Evolutionary conservation across 345 rosid genomes (phyloP).

Genomic region (Noccaea caerulescens): DNA sequence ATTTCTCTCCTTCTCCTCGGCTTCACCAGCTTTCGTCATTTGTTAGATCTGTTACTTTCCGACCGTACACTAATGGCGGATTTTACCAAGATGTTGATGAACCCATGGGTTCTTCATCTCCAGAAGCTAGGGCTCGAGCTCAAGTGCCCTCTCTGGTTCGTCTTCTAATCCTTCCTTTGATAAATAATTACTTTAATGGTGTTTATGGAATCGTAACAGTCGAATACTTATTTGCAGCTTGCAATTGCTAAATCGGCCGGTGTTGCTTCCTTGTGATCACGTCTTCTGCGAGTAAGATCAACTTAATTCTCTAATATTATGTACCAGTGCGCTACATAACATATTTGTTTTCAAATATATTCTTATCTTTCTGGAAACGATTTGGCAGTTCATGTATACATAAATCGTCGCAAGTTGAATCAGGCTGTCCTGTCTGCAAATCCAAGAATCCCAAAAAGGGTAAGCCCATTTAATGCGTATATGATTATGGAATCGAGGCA

Average conservation of each 20-base stretch:
- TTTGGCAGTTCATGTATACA: conserved; percentile 63
- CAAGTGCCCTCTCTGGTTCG: conserved; percentile 89
- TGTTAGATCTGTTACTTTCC: conserved; percentile 28
- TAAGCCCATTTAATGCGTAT: conserved; percentile 5
- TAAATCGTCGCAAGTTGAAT: conserved; percentile 40
- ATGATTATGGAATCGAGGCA: not conserved
- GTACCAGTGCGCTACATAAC: not conserved
- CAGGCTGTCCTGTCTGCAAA: conserved; percentile 64
- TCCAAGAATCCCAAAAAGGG: conserved; percentile 48
- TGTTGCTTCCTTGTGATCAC: conserved; percentile 82
- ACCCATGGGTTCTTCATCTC: conserved; percentile 80
- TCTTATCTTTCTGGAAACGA: not conserved
- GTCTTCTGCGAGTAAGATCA: conserved; percentile 69
- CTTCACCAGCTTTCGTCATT: conserved; percentile 23
- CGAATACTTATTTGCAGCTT: conserved; percentile 50
- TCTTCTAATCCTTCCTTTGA: not conserved
- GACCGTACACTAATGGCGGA: conserved; percentile 49
- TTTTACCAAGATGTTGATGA: conserved; percentile 45
- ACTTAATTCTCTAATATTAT: not conserved
- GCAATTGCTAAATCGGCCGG: conserved; percentile 59
- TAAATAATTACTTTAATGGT: conserved; percentile 4
- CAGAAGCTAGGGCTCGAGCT: conserved; percentile 85
- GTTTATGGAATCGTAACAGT: conserved; percentile 1
- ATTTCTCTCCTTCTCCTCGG: not conserved
- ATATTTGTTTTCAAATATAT: not conserved